Conservation (phyloP, 2,329 filamentous ascomycete genomes). For the Parastagonospora nodorum region DNA sequence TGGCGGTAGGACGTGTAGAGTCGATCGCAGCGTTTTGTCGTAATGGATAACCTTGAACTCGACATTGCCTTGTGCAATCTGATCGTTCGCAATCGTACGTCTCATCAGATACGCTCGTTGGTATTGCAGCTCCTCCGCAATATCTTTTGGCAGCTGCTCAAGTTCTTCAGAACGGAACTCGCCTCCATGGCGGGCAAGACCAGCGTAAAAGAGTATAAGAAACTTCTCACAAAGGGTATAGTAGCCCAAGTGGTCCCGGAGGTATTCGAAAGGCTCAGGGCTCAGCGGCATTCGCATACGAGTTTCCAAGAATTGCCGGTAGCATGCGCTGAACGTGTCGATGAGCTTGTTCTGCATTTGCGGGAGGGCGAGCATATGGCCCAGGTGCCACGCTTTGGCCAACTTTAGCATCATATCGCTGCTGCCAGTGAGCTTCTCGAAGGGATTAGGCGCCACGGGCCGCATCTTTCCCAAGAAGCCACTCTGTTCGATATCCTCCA, state of each 20-base stretch:
- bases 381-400: conserved; percentile 19
- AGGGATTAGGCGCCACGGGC: background rate
- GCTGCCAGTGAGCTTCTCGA: conserved; percentile 7
- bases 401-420: conserved; percentile 12
- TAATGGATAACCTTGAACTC: conserved; percentile 5
- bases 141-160: conserved; percentile 4
- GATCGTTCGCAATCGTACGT: background rate
- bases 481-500: conserved; percentile 6
- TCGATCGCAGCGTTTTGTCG: background rate
- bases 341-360: conserved; percentile 17
- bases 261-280: conserved; percentile 6
- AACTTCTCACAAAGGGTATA: conserved; percentile 19
- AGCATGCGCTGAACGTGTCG: conserved; percentile 12
- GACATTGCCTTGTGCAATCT: conserved; percentile 1
- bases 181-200: conserved; percentile 6
- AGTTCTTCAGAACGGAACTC: conserved; percentile 1
- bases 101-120: background rate
- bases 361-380: conserved; percentile 10
- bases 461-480: conserved; percentile 1
- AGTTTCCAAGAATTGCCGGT: conserved; percentile 1
- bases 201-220: conserved; percentile 17
- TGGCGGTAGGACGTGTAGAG: conserved; percentile 3
- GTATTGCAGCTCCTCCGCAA: conserved; percentile 2
- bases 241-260: conserved; percentile 11
- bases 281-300: conserved; percentile 4